Evolutionary conservation across 768 basidiomycete species (phyloP).

Genomic region (Lactifluus echinatus): DNA sequence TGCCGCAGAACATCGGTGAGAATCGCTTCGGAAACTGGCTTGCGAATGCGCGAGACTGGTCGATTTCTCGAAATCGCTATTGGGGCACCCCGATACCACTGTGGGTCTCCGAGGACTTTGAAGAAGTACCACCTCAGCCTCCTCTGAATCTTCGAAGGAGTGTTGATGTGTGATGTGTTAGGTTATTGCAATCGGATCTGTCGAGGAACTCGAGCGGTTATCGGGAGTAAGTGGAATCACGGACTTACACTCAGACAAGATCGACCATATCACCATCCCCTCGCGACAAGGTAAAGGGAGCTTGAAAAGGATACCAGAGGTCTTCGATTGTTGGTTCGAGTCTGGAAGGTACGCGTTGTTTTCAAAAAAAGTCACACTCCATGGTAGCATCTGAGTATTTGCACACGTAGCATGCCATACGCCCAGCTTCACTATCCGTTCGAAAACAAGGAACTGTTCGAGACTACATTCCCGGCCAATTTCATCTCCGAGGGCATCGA

Average conservation of each 20-base stretch:
- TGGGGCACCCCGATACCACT: constrained; percentile 98
- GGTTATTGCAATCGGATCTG: constrained; percentile 50
- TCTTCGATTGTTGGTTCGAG: constrained; percentile 99
- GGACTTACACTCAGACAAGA: constrained; percentile 89
- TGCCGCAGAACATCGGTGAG: constrained; percentile 85
- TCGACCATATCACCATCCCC: constrained; percentile 95
- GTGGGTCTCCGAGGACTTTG: constrained; percentile 88
- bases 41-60: constrained; percentile 98
- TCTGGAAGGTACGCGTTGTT: constrained; percentile 71
- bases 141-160: background rate
- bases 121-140: constrained; percentile 53
- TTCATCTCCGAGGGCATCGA: constrained; percentile 98
- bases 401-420: constrained; percentile 83
- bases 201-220: constrained; percentile 76
- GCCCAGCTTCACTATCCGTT: constrained; percentile 97
- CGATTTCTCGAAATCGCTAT: constrained; percentile 96
- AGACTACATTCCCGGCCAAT: constrained; percentile 83
- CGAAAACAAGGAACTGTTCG: constrained; percentile 87
- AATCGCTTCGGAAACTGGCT: constrained; percentile 96
- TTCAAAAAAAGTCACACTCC: background rate
- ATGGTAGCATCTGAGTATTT: background rate
- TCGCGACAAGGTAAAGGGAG: constrained; percentile 80
- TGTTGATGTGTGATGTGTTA: background rate
- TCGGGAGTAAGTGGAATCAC: constrained; percentile 79
- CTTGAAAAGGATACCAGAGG: constrained; percentile 88